These are phyloP conservation scores for Colletotrichum salicis DNA, from an alignment of 2,329 filamentous ascomycete species.

Conservation along the genomic window DNA sequence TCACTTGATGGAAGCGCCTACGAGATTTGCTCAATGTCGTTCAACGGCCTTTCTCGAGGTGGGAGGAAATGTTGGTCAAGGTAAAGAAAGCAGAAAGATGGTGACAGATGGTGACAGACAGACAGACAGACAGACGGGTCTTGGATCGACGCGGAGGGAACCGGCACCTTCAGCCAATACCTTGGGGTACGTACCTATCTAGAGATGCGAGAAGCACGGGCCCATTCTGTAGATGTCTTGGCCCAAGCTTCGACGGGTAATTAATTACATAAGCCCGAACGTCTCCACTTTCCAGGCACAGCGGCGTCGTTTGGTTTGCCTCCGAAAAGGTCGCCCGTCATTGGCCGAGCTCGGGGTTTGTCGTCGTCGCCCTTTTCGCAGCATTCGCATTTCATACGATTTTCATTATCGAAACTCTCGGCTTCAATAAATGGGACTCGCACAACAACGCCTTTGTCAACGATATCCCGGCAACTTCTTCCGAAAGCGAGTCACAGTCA, in stretches of 20 bases:
- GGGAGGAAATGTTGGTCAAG: background rate
- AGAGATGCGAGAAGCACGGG: background rate
- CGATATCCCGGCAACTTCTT: conserved; percentile 2
- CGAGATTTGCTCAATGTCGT: background rate
- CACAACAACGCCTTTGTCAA: background rate
- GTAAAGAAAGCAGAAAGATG: background rate
- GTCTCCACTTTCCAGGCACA: background rate
- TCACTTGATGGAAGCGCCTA: conserved; percentile 29
- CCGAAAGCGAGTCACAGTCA: conserved; percentile 14
- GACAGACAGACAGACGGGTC: background rate
- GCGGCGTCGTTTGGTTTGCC: background rate
- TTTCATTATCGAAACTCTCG: background rate
- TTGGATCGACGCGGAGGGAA: background rate
- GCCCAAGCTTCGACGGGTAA: background rate
- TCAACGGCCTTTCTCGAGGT: too few relatives aligned
- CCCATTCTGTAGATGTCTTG: background rate
- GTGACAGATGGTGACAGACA: too few relatives aligned
- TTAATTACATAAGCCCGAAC: background rate
- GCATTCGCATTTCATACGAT: background rate
- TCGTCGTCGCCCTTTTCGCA: background rate
- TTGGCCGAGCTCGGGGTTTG: background rate
- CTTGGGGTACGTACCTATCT: too few relatives aligned
- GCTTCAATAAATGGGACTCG: background rate
- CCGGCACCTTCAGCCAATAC: background rate
- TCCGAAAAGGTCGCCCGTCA: background rate